Conservation (phyloP, 2,329 filamentous ascomycete species). For the Penicillium paneum region DNA sequence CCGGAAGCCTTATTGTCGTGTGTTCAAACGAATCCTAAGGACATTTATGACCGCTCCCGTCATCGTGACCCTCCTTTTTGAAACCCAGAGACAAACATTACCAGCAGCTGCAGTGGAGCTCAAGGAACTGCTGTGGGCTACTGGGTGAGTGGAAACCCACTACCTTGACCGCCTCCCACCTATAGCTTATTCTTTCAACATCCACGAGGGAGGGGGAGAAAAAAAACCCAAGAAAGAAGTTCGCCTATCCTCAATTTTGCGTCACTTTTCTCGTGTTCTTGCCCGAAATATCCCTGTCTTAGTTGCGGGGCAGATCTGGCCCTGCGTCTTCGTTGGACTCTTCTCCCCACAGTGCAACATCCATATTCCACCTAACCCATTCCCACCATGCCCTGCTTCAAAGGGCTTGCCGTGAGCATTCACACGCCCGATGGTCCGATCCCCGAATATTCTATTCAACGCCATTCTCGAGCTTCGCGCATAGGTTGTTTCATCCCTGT, state of each 20-base stretch:
- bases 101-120: conserved; percentile 25
- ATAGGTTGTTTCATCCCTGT: conserved; percentile 98
- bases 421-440: conserved; percentile 78
- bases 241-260: conserved; percentile 5
- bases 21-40: neutral
- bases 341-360: conserved; percentile 5
- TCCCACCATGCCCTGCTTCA: conserved; percentile 83
- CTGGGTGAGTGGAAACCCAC: conserved; percentile 22
- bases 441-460: conserved; percentile 90
- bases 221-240: conserved; percentile 15
- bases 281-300: conserved; percentile 3
- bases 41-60: neutral
- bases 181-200: conserved; percentile 15
- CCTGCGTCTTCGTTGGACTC: conserved; percentile 2
- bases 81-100: conserved; percentile 16
- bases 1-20: neutral
- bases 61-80: conserved; percentile 10
- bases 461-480: conserved; percentile 82
- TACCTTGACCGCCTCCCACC: conserved; percentile 24
- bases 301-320: conserved; percentile 14
- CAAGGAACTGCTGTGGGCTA: conserved; percentile 19
- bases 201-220: conserved; percentile 8
- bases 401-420: conserved; percentile 97
- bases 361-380: conserved; percentile 1
- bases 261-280: conserved; percentile 3